Conservation (phyloP, 805 yeast species). For the Kodamaea leandrae region DNA sequence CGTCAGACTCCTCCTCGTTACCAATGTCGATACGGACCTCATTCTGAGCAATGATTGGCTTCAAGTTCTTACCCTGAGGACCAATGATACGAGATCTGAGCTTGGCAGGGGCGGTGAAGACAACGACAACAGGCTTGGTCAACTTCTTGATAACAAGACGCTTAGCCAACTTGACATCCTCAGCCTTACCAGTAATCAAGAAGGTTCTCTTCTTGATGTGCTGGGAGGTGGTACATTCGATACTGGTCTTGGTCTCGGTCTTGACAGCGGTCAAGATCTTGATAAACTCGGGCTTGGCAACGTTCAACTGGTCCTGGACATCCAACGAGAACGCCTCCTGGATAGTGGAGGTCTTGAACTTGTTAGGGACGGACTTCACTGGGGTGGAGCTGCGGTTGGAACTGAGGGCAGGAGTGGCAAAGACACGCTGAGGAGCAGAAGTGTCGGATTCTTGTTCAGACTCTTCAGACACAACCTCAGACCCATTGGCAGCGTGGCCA, state of each 20-base stretch:
- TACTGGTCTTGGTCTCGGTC: constrained; percentile 56
- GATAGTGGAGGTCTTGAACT: constrained; percentile 50
- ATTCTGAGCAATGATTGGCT: constrained; percentile 69
- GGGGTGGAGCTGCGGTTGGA: constrained; percentile 16
- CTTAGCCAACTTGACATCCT: constrained; percentile 65
- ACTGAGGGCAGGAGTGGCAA: constrained; percentile 18
- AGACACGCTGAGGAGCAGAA: constrained; percentile 15
- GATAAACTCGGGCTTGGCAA: constrained; percentile 62
- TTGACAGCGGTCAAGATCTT: constrained; percentile 65
- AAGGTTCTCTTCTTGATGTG: constrained; percentile 78
- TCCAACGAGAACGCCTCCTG: constrained; percentile 80
- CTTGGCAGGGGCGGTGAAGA: constrained; percentile 69
- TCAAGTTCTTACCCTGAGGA: constrained; percentile 76
- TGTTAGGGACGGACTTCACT: constrained; percentile 13
- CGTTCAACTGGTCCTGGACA: constrained; percentile 62
- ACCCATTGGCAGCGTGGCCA: constrained; percentile 11
- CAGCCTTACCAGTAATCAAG: constrained; percentile 72
- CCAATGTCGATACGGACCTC: constrained; percentile 73
- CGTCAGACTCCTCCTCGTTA: constrained; percentile 23
- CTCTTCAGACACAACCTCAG: constrained; percentile 13
- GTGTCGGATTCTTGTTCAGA: too few relatives aligned
- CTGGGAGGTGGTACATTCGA: constrained; percentile 80
- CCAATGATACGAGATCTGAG: constrained; percentile 82
- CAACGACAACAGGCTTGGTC: constrained; percentile 65
- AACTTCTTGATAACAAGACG: constrained; percentile 72